Evolutionary conservation across 1,284 basidiomycete genomes (phyloP).

Genomic region (Stereum hirsutum): DNA sequence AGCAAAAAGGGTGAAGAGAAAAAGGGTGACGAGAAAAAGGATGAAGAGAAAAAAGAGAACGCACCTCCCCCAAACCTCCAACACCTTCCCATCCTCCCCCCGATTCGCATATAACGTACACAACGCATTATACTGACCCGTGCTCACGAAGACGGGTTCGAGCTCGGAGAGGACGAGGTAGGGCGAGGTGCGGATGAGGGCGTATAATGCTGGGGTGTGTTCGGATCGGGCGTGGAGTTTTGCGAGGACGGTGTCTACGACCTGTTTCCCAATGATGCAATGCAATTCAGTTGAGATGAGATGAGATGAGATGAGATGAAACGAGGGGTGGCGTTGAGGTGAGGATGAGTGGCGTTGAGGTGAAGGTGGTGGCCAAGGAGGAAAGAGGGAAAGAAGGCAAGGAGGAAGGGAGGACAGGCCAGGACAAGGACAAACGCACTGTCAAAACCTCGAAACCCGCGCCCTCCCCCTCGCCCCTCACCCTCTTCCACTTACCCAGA

Average conservation of each 20-base stretch:
- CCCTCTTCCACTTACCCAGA: slow-evolving; percentile 39
- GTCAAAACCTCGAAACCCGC: too few species aligned
- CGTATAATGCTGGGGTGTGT: slow-evolving; percentile 53
- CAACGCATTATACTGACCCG: slow-evolving; percentile 54
- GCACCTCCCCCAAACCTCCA: slow-evolving; percentile 27
- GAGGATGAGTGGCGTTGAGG: too few species aligned
- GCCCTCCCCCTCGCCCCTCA: slow-evolving; percentile 8
- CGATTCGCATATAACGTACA: slow-evolving; percentile 53
- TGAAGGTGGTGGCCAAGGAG: too few species aligned
- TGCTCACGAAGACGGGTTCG: slow-evolving; percentile 45
- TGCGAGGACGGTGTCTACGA: slow-evolving; percentile 77
- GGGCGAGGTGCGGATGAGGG: slow-evolving; percentile 51
- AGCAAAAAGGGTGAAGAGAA: neutral
- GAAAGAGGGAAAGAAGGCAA: too few species aligned
- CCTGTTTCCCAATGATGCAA: slow-evolving; percentile 30
- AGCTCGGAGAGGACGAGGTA: slow-evolving; percentile 55
- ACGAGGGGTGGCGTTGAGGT: too few species aligned
- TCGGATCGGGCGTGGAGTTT: slow-evolving; percentile 63
- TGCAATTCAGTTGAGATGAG: too few species aligned
- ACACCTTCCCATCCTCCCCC: slow-evolving; percentile 48
- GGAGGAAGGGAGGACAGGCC: too few species aligned
- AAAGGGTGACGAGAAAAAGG: neutral
- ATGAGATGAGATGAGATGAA: too few species aligned
- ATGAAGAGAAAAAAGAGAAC: neutral
- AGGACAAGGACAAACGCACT: too few species aligned